A percentile compares a stretch with the other conserved stretches of the same genome.
phyloP scores from a whole-genome alignment of 495 filamentous ascomycete species.

The Astrocystis sublimbata region DNA sequence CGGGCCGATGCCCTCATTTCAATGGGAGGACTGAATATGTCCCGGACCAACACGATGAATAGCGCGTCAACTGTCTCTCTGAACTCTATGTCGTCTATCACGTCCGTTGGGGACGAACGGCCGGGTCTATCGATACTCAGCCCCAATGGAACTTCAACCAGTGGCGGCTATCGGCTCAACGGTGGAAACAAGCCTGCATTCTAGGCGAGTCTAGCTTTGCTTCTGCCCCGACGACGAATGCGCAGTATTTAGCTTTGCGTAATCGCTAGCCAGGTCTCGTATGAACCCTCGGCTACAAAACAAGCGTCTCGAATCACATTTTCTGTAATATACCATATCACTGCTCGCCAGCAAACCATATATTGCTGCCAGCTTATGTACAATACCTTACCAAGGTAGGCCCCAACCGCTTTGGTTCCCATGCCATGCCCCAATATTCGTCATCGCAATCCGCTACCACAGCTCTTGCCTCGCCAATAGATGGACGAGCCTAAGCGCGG shows the following conservation, averaged over 20 bases:
- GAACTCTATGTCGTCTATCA: conserved; percentile 45
- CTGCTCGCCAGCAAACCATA: neutral
- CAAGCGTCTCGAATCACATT: neutral
- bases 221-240: conserved; percentile 19
- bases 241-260: conserved; percentile 15
- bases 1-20: conserved; percentile 69
- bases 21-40: conserved; percentile 50
- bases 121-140: conserved; percentile 41
- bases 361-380: neutral
- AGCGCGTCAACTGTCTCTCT: conserved; percentile 40
- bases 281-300: neutral
- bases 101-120: conserved; percentile 30
- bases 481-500: neutral
- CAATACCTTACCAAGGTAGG: neutral
- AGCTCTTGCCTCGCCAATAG: neutral
- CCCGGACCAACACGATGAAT: conserved; percentile 48
- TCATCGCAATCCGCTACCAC: neutral
- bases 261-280: neutral
- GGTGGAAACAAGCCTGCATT: conserved; percentile 35
- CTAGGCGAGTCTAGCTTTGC: conserved; percentile 28
- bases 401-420: neutral
- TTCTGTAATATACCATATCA: neutral
- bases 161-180: conserved; percentile 29
- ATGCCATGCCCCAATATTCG: neutral
- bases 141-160: conserved; percentile 30